Percentiles rank a stretch among this genome's conserved stretches.
These are phyloP conservation scores for Boletellus sp. DNA, from an alignment of 768 basidiomycete genomes.

Conservation along the genomic window DNA sequence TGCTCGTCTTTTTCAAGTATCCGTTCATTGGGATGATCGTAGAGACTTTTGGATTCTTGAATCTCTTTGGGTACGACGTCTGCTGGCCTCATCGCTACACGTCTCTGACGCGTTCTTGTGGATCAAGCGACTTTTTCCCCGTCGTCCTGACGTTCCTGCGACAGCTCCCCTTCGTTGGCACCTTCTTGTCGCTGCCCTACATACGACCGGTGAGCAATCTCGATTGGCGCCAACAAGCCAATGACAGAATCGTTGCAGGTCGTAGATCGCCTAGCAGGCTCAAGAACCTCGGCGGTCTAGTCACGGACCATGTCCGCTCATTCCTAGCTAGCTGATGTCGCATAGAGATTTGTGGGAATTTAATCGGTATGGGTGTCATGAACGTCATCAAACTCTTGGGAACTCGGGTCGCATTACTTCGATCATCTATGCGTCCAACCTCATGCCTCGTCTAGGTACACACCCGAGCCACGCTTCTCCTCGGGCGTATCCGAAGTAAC, in stretches of 20 bases:
- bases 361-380: constrained; percentile 9
- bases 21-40: constrained; percentile 91
- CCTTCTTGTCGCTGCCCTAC: constrained; percentile 80
- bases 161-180: constrained; percentile 90
- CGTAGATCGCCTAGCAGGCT: constrained; percentile 77
- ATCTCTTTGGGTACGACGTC: constrained; percentile 80
- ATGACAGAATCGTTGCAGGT: constrained; percentile 41
- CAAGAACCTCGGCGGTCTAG: constrained; percentile 70
- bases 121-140: constrained; percentile 92
- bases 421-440: background rate
- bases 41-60: constrained; percentile 95
- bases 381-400: constrained; percentile 1
- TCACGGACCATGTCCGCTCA: constrained; percentile 7
- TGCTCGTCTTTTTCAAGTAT: constrained; percentile 94
- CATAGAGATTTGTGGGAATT: constrained; percentile 13
- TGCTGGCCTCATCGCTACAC: background rate
- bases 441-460: constrained; percentile 14
- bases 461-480: constrained; percentile 12
- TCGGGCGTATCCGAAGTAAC: constrained; percentile 2
- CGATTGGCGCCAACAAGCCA: background rate
- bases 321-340: constrained; percentile 7
- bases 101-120: constrained; percentile 1
- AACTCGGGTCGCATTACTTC: background rate
- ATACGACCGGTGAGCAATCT: constrained; percentile 64
- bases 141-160: constrained; percentile 96